Evolutionary conservation across 1,284 basidiomycete genomes (phyloP).

Genomic region (Filobasidium uniguttulatum): DNA sequence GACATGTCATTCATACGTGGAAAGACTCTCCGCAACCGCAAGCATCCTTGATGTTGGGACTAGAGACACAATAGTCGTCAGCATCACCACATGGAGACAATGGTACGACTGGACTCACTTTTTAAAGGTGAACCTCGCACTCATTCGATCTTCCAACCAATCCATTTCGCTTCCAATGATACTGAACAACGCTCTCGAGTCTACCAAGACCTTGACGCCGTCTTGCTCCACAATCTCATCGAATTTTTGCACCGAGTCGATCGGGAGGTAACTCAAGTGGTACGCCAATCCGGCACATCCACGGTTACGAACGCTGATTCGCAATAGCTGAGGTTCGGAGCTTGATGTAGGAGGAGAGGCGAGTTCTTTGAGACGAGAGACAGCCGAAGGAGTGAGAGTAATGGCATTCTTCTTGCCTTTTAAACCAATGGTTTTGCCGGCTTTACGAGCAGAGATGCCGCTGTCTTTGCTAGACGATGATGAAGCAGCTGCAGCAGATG

Average conservation of each 20-base stretch:
- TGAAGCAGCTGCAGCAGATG: too few relatives aligned
- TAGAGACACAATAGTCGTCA: background rate
- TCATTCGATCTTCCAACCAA: conserved; percentile 84
- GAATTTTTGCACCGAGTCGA: conserved; percentile 59
- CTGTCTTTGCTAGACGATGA: too few relatives aligned
- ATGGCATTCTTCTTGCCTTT: conserved; percentile 69
- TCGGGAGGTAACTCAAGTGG: conserved; percentile 67
- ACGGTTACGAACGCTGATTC: conserved; percentile 92
- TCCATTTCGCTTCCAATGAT: conserved; percentile 99
- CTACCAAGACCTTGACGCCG: conserved; percentile 83
- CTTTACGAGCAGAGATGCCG: background rate
- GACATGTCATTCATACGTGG: conserved; percentile 1
- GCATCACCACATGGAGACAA: background rate
- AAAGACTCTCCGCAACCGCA: conserved; percentile 88
- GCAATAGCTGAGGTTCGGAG: conserved; percentile 64
- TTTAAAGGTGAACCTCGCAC: conserved; percentile 83
- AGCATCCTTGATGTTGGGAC: conserved; percentile 72
- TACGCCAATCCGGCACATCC: conserved; percentile 98
- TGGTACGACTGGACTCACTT: conserved; percentile 55
- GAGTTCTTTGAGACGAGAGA: conserved; percentile 56
- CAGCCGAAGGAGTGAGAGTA: conserved; percentile 64
- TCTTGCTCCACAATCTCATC: conserved; percentile 97
- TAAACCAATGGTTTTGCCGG: conserved; percentile 29
- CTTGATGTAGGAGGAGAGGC: conserved; percentile 26
- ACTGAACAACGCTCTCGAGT: conserved; percentile 92